A percentile compares a stretch with the other conserved stretches of the same genome.
phyloP scores from a whole-genome alignment of 139 green algal genomes.

The Micractinium sp. region DNA sequence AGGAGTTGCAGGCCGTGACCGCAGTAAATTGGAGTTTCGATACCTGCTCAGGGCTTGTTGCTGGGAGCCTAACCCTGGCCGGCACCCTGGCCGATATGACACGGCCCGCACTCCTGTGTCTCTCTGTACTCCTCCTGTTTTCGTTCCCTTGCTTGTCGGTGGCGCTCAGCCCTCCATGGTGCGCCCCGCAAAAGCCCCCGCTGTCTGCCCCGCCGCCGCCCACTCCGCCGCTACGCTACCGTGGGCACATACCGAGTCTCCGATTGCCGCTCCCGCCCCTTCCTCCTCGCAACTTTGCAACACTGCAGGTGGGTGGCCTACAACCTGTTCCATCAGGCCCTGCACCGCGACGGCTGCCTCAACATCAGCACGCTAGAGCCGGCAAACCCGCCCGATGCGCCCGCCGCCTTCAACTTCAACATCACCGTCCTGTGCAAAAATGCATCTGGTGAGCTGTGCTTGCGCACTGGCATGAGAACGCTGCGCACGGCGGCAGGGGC shows the following conservation, averaged over 20 bases:
- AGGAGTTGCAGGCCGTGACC: too few relatives aligned
- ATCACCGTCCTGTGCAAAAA: background rate
- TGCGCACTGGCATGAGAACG: background rate
- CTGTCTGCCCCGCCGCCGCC: background rate
- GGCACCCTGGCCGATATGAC: too few relatives aligned
- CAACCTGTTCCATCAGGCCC: background rate
- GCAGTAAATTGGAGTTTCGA: too few relatives aligned
- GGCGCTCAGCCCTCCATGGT: background rate
- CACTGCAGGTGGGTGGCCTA: constrained; percentile 19
- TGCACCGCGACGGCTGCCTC: background rate
- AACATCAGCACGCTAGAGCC: constrained; percentile 19
- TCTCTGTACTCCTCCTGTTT: too few relatives aligned
- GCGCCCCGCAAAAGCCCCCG: background rate
- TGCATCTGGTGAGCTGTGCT: background rate
- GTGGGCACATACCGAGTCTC: background rate
- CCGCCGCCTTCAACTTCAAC: constrained; percentile 6
- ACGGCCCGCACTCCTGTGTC: too few relatives aligned
- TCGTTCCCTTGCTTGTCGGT: too few relatives aligned
- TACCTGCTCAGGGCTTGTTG: too few relatives aligned
- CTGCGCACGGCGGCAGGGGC: background rate
- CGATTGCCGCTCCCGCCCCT: background rate
- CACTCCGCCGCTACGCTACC: background rate
- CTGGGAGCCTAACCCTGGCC: too few relatives aligned
- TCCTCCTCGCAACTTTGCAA: background rate
- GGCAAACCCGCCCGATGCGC: background rate